phyloP scores from a whole-genome alignment of 2,329 filamentous ascomycete species.

The Aspergillus fumigatiaffinis region DNA sequence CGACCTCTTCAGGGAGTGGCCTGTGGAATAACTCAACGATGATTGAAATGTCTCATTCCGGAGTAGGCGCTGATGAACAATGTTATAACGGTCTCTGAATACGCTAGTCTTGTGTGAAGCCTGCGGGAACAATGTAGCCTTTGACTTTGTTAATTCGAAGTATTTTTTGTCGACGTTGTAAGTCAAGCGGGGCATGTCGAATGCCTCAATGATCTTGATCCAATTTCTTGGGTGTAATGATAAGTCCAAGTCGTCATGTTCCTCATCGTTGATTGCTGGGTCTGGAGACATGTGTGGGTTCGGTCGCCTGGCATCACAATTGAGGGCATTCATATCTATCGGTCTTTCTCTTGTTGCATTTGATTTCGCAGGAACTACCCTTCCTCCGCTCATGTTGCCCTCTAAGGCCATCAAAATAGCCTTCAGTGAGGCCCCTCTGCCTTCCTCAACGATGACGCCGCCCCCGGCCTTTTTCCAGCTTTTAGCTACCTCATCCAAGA shows the following conservation, averaged over 20 bases:
- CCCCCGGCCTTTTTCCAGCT: slow-evolving; percentile 88
- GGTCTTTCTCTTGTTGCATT: slow-evolving; percentile 18
- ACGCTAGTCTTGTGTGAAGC: slow-evolving; percentile 77
- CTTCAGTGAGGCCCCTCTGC: slow-evolving; percentile 62
- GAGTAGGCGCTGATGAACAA: slow-evolving; percentile 86
- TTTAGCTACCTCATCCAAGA: slow-evolving; percentile 86
- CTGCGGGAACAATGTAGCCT: slow-evolving; percentile 68
- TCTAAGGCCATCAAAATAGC: slow-evolving; percentile 80
- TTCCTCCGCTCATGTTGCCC: slow-evolving; percentile 84
- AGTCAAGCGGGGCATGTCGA: slow-evolving; percentile 66
- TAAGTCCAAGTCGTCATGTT: slow-evolving; percentile 57
- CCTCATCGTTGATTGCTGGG: slow-evolving; percentile 47
- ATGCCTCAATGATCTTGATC: slow-evolving; percentile 79
- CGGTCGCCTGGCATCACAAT: slow-evolving; percentile 49
- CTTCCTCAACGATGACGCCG: slow-evolving; percentile 85
- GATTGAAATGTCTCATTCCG: slow-evolving; percentile 91
- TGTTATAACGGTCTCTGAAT: slow-evolving; percentile 86
- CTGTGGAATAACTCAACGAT: slow-evolving; percentile 63
- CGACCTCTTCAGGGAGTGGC: slow-evolving; percentile 55
- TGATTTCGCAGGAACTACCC: slow-evolving; percentile 47
- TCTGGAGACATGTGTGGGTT: slow-evolving; percentile 25
- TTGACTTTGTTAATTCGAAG: slow-evolving; percentile 69
- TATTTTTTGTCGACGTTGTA: slow-evolving; percentile 68
- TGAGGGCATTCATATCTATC: slow-evolving; percentile 35
- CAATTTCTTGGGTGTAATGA: slow-evolving; percentile 72